Percentiles rank a stretch among this genome's conserved stretches.
These are phyloP conservation scores for Sporobolomyces roseus DNA, from an alignment of 768 basidiomycete genomes.

Conservation along the genomic window DNA sequence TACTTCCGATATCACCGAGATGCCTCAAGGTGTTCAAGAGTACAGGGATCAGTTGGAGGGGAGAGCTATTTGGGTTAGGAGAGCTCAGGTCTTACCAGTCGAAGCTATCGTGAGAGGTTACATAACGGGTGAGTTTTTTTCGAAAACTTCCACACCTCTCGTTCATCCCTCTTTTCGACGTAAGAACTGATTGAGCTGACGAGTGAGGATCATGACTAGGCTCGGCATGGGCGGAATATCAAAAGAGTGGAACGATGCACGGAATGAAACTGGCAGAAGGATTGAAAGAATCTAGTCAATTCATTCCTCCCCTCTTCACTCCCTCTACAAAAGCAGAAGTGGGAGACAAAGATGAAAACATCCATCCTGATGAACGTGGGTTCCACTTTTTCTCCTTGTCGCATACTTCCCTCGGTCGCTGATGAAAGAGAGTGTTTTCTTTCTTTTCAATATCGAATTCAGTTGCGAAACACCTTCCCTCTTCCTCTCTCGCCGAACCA, in stretches of 20 bases:
- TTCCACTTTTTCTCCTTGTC: slow-evolving; percentile 5
- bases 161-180: too few species aligned
- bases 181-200: not conserved
- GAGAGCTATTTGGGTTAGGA: slow-evolving; percentile 75
- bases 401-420: not conserved
- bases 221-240: slow-evolving; percentile 93
- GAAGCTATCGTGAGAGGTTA: slow-evolving; percentile 97
- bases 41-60: slow-evolving; percentile 75
- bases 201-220: slow-evolving; percentile 55
- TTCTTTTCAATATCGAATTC: not conserved
- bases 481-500: slow-evolving; percentile 38
- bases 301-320: slow-evolving; percentile 82
- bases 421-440: not conserved
- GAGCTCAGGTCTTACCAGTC: slow-evolving; percentile 48
- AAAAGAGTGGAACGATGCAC: slow-evolving; percentile 79
- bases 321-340: slow-evolving; percentile 95
- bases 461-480: slow-evolving; percentile 31
- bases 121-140: slow-evolving; percentile 69
- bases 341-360: slow-evolving; percentile 93
- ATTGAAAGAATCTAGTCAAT: slow-evolving; percentile 76
- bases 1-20: slow-evolving; percentile 67
- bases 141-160: not conserved
- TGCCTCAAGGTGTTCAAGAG: slow-evolving; percentile 72
- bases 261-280: slow-evolving; percentile 71
- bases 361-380: slow-evolving; percentile 72